These are phyloP conservation scores for Zizania latifolia DNA, from an alignment of 176 grass and related monocot species.

Conservation along the genomic window DNA sequence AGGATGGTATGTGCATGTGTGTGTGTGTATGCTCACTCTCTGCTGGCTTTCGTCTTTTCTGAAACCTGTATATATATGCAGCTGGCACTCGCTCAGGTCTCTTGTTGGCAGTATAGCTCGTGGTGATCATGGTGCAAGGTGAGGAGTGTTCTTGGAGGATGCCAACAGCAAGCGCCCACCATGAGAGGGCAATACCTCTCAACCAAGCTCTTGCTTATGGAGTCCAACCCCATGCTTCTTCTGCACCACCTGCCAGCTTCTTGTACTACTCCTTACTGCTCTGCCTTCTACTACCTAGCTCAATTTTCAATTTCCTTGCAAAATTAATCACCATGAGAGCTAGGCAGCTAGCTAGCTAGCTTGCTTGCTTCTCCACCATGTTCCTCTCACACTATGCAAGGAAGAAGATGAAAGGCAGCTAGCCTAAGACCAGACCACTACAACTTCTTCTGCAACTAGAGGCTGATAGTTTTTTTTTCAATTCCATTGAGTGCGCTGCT, in stretches of 20 bases:
- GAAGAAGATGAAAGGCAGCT: not conserved
- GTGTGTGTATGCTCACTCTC: not conserved
- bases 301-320: constrained; percentile 9
- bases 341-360: not conserved
- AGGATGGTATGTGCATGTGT: constrained; percentile 31
- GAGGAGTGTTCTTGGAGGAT: constrained; percentile 68
- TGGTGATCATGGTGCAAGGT: constrained; percentile 48
- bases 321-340: not conserved
- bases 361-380: not conserved
- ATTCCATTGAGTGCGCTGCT: constrained; percentile 39
- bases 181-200: constrained; percentile 34
- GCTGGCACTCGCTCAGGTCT: not conserved
- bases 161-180: constrained; percentile 42
- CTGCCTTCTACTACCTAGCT: not conserved
- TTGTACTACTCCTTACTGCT: constrained; percentile 32
- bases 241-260: constrained; percentile 44
- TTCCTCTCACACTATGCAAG: not conserved
- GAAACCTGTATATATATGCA: not conserved
- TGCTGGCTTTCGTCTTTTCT: not conserved
- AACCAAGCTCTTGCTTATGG: constrained; percentile 49
- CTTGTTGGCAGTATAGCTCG: constrained; percentile 17
- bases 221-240: constrained; percentile 32
- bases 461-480: constrained; percentile 35
- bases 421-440: not conserved
- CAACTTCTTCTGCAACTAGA: constrained; percentile 12